Percentiles rank a stretch among this genome's conserved stretches.
Evolutionary conservation across 306 rosid genomes (phyloP).

Genomic region (Potentilla sterilis): DNA sequence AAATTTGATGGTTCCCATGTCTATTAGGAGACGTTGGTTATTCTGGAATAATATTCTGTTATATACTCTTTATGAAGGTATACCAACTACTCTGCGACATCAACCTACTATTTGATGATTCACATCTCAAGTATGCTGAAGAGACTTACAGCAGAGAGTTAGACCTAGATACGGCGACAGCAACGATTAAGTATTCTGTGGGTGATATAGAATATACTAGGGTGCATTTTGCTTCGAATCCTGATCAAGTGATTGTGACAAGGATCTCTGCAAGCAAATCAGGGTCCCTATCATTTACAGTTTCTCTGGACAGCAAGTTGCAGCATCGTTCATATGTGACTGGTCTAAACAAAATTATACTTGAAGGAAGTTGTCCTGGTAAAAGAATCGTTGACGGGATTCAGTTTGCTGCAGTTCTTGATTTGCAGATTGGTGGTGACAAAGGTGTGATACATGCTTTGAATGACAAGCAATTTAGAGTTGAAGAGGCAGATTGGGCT

Average conservation of each 20-base stretch:
- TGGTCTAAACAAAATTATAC: constrained; percentile 56
- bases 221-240: constrained; percentile 80
- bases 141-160: constrained; percentile 69
- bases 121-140: constrained; percentile 59
- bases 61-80: constrained; percentile 16
- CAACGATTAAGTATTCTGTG: constrained; percentile 58
- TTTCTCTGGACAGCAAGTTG: constrained; percentile 73
- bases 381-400: constrained; percentile 62
- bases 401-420: constrained; percentile 77
- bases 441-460: constrained; percentile 59
- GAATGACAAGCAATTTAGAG: constrained; percentile 59
- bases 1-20: neutral
- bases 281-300: constrained; percentile 61
- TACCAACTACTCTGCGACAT: constrained; percentile 81
- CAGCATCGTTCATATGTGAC: constrained; percentile 41
- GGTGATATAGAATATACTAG: constrained; percentile 71
- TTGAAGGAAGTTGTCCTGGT: constrained; percentile 79
- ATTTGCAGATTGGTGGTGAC: constrained; percentile 61
- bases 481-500: constrained; percentile 80
- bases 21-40: neutral
- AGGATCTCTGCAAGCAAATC: constrained; percentile 70
- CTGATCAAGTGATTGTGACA: constrained; percentile 73
- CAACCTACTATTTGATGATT: constrained; percentile 68
- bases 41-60: neutral
- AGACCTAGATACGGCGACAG: constrained; percentile 81